These are phyloP conservation scores for Aspergillus calidoustus DNA, from an alignment of 2,329 filamentous ascomycete species.

Conservation along the genomic window DNA sequence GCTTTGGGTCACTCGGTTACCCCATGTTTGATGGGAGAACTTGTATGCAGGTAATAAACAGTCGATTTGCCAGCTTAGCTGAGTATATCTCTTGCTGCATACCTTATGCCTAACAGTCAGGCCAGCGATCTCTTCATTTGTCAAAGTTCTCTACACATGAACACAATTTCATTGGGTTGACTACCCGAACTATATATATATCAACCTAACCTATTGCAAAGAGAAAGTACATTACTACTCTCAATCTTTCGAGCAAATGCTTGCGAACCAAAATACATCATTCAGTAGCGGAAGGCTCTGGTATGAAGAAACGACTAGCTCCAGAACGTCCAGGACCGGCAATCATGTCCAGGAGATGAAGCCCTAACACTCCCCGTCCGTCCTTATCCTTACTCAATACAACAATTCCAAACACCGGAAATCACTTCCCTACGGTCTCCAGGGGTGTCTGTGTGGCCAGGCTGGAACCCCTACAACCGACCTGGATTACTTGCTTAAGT, in stretches of 20 bases:
- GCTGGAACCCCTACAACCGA: no score
- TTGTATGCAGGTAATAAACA: background rate
- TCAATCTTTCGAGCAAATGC: background rate
- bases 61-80: background rate
- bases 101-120: no score
- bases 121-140: no score
- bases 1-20: conserved; percentile 8
- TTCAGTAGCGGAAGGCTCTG: background rate
- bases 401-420: no score
- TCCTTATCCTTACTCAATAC: no score
- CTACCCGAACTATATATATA: no score
- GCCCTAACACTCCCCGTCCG: background rate
- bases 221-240: background rate
- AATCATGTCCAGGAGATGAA: background rate
- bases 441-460: no score
- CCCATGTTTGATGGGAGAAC: background rate
- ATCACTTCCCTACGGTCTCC: no score
- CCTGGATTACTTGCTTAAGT: no score
- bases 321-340: background rate
- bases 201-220: no score
- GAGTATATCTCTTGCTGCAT: background rate
- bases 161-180: no score
- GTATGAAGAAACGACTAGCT: background rate
- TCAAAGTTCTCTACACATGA: no score
- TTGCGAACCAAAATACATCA: background rate